phyloP scores from a whole-genome alignment of 1,284 basidiomycete genomes.

The Sanghuangporus baumii region DNA sequence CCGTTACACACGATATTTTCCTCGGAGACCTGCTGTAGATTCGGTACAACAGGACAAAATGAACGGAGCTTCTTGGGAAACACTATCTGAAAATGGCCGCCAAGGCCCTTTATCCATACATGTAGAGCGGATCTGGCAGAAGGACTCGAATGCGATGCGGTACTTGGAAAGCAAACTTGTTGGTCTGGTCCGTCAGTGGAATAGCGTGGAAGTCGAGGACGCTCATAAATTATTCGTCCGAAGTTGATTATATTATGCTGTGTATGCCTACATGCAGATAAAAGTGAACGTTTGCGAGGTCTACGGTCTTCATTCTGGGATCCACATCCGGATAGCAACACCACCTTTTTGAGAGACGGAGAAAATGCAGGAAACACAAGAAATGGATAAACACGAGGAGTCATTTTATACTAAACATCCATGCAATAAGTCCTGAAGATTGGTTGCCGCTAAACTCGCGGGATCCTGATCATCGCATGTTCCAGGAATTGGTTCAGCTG shows the following conservation, averaged over 20 bases:
- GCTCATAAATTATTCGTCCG: not conserved
- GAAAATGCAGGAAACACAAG: not conserved
- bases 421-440: slow-evolving; percentile 13
- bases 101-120: slow-evolving; percentile 55
- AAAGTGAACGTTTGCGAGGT: not conserved
- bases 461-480: not conserved
- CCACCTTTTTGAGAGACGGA: no score
- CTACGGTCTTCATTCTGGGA: not conserved
- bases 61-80: not conserved
- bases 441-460: slow-evolving; percentile 1
- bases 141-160: slow-evolving; percentile 55
- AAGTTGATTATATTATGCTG: not conserved
- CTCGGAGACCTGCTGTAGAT: slow-evolving; percentile 8
- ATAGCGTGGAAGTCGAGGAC: not conserved
- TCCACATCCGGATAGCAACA: no score
- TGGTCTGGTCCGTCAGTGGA: slow-evolving; percentile 38
- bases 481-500: not conserved
- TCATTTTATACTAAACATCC: slow-evolving; percentile 13
- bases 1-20: slow-evolving; percentile 18
- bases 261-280: not conserved
- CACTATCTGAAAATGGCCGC: not conserved
- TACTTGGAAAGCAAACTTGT: slow-evolving; percentile 51
- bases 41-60: not conserved
- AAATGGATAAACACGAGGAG: not conserved
- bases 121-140: slow-evolving; percentile 64